These are phyloP conservation scores for Rhodotorula toruloides DNA, from an alignment of 768 basidiomycete genomes.

Conservation along the genomic window DNA sequence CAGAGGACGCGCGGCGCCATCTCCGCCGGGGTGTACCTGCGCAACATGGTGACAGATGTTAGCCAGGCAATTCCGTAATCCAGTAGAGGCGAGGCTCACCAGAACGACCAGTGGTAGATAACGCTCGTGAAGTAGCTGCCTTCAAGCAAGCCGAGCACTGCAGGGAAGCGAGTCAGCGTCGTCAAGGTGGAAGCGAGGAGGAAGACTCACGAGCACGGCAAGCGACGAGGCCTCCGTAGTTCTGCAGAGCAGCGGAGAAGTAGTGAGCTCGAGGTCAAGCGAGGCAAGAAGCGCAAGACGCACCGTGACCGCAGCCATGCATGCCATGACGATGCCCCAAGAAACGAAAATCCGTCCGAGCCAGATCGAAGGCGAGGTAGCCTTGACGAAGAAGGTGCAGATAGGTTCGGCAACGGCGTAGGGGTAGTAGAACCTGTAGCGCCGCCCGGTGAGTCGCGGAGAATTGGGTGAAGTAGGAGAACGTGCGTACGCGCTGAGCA, in stretches of 20 bases:
- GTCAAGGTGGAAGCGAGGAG: too few relatives aligned
- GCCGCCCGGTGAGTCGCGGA: not conserved
- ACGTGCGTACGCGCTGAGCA: not conserved
- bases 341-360: not conserved
- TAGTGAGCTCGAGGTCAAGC: not conserved
- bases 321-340: not conserved
- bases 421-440: not conserved
- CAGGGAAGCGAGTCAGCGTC: too few relatives aligned
- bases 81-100: too few relatives aligned
- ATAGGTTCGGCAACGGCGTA: not conserved
- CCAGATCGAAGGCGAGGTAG: slow-evolving; percentile 6
- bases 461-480: too few relatives aligned
- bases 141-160: not conserved
- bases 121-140: not conserved
- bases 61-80: not conserved
- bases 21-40: not conserved
- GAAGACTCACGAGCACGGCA: slow-evolving; percentile 6
- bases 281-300: not conserved
- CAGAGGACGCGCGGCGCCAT: slow-evolving; percentile 9
- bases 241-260: not conserved
- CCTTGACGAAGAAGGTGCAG: not conserved
- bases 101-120: slow-evolving; percentile 1
- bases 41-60: too few relatives aligned
- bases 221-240: slow-evolving; percentile 9
- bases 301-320: slow-evolving; percentile 6